Base-by-base conservation (phyloP, 164 flowering plant genomes). In the Vitis riparia region DNA sequence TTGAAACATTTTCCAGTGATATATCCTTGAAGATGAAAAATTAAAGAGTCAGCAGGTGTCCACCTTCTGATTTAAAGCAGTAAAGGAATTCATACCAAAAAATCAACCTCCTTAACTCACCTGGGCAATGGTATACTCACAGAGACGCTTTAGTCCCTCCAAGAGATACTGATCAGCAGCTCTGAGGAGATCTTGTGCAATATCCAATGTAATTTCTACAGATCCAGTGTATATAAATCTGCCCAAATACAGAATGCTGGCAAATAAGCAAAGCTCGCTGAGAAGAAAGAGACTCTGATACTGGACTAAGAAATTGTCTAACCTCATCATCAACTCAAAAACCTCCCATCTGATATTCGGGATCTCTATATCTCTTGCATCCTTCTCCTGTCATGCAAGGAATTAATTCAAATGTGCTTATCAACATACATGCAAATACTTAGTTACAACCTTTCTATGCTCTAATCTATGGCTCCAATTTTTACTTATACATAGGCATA, bases 281-380 rank as follows among this genome's bases (percentile, higher is more conserved):
- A 8, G 8, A 4, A 29, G 11, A 53, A 51, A 49, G 56, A 11
- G 14, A 9, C 47, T 2, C 10, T 30, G 63, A 47, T 9, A 51
- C 11, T 15, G 53, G 29, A 68, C 5, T 12, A 23, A 32, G 6
- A 51, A 51, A 51, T 55, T 16, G 58, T 17, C 55, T 23, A 37
- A 82, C 87, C 87, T 79, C 84, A 84, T 84, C 87, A 84, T 84
- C 76, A 84, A 71, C 79, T 80, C 81, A 55, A 84, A 84, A 66
- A 84, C 80, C 61, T 82, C 85, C 85, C 84, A 85, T 84, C 91
- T 81, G 65, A 96, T 96, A 73, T 96, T 96, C 59, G 99, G 99
- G 72, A 96, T 96, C 79, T 93, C 97, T 65, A 95, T 85, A 75
- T 96, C 97, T 75, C 87, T 86, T 16, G 97, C 99, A 78, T 96